Base-by-base conservation (phyloP, 352 stramenopile species). In the Thalassiosira delicatula region DNA sequence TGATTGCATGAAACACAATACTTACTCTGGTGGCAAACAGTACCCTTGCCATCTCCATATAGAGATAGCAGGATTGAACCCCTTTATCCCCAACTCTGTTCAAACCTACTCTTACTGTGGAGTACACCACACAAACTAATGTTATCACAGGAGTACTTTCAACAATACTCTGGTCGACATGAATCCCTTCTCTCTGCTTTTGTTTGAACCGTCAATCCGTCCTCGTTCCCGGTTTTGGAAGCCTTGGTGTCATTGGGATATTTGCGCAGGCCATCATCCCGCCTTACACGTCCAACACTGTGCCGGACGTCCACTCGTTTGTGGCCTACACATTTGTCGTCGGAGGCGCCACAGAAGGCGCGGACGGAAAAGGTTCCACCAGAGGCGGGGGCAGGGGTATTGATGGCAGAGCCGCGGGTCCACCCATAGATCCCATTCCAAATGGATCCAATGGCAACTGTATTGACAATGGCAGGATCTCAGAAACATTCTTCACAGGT, bases 301-400 rank as follows among this genome's bases (percentile, higher is more conserved):
- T 84, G 27, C 88, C 88, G 7, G 76, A 91, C 49, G 86, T 81
- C 88, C 88, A 92, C 37, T 89, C 72, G 46, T 88, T 89, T 9
- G 77, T 83, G 21, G 77, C 76, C n/a, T n/a, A n/a, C n/a, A n/a
- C n/a, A n/a, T n/a, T n/a, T n/a, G n/a, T n/a, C n/a, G n/a, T n/a
- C n/a, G n/a, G n/a, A n/a, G n/a, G n/a, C n/a, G n/a, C n/a, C n/a
- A n/a, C n/a, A n/a, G n/a, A n/a, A n/a, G n/a, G 21, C 25, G 67
- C 46, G 33, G 79, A 59, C 17, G 79, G 71, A 14, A 57, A 54
- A 17, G 66, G 40, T 8, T 53, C 59, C 59, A 67, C 70, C 23
- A 72, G 65, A 14, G 79, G 79, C 21, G 70, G 78, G 49, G 77
- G 53, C 1, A 59, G 53, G 14, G 67, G 23, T 37, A 76, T 60